Conservation (phyloP, 805 yeast genomes). For the Candida khao-thaluensis region DNA sequence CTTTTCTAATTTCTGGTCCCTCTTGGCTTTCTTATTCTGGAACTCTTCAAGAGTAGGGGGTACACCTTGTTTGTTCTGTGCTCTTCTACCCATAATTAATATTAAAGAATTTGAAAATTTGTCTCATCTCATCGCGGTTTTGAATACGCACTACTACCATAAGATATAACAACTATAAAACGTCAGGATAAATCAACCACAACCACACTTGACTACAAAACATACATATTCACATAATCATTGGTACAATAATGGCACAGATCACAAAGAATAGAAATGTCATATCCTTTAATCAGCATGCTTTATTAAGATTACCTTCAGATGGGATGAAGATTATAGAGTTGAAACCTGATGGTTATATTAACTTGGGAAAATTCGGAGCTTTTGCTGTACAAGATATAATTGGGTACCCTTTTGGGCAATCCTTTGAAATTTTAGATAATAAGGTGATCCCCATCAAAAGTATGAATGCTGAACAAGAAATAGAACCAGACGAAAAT, state of each 20-base stretch:
- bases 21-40: slow-evolving; percentile 36
- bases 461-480: slow-evolving; percentile 33
- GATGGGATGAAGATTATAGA: slow-evolving; percentile 73
- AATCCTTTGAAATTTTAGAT: slow-evolving; percentile 77
- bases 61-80: slow-evolving; percentile 86
- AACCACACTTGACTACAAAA: too few species aligned
- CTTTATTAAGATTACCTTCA: slow-evolving; percentile 76
- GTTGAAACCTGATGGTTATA: slow-evolving; percentile 55
- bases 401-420: slow-evolving; percentile 82
- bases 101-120: slow-evolving; percentile 6
- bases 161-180: neutral
- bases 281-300: slow-evolving; percentile 46
- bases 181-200: too few species aligned
- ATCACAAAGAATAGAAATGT: slow-evolving; percentile 5
- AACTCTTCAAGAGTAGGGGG: slow-evolving; percentile 91
- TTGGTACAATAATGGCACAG: neutral
- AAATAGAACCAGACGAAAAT: slow-evolving; percentile 30
- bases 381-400: slow-evolving; percentile 71
- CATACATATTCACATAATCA: neutral
- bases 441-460: slow-evolving; percentile 49
- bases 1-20: slow-evolving; percentile 38
- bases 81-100: slow-evolving; percentile 80
- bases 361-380: slow-evolving; percentile 91
- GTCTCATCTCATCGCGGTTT: slow-evolving; percentile 12
- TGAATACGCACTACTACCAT: slow-evolving; percentile 2